These are phyloP conservation scores for Coniferiporia sulphurascens DNA, from an alignment of 1,284 basidiomycete genomes.

Conservation along the genomic window DNA sequence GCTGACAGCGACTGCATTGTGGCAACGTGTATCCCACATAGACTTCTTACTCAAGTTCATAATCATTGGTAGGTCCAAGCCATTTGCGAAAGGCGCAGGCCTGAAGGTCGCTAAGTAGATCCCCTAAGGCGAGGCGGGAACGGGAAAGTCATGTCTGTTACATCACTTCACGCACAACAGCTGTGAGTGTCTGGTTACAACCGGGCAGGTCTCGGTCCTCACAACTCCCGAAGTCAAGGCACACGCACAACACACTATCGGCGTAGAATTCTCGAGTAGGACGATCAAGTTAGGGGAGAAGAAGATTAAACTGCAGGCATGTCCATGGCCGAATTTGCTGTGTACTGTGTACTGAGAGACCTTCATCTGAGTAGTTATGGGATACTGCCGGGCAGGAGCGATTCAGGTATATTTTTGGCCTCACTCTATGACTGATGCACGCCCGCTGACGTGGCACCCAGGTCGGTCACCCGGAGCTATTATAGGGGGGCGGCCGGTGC, in stretches of 20 bases:
- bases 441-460: slow-evolving; percentile 28
- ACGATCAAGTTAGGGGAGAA: slow-evolving; percentile 89
- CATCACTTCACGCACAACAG: slow-evolving; percentile 95
- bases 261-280: slow-evolving; percentile 90
- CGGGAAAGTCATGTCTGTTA: slow-evolving; percentile 93
- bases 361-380: slow-evolving; percentile 63
- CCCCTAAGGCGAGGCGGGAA: slow-evolving; percentile 83
- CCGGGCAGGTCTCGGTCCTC: slow-evolving; percentile 5
- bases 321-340: slow-evolving; percentile 23
- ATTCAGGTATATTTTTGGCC: slow-evolving; percentile 57
- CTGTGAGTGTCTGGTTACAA: slow-evolving; percentile 51
- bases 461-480: slow-evolving; percentile 96
- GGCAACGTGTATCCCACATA: slow-evolving; percentile 31
- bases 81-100: slow-evolving; percentile 15
- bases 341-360: not conserved
- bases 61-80: slow-evolving; percentile 68
- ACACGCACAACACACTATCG: slow-evolving; percentile 96
- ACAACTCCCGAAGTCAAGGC: slow-evolving; percentile 71
- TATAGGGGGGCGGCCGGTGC: slow-evolving; percentile 95
- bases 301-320: slow-evolving; percentile 88
- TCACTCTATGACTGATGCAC: slow-evolving; percentile 10
- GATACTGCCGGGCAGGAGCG: slow-evolving; percentile 97
- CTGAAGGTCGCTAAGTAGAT: slow-evolving; percentile 10
- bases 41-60: slow-evolving; percentile 99
- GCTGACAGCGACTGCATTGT: slow-evolving; percentile 11